These are phyloP conservation scores for Cylindrodendrum hubeiense DNA, from an alignment of 2,329 filamentous ascomycete genomes.

Conservation along the genomic window DNA sequence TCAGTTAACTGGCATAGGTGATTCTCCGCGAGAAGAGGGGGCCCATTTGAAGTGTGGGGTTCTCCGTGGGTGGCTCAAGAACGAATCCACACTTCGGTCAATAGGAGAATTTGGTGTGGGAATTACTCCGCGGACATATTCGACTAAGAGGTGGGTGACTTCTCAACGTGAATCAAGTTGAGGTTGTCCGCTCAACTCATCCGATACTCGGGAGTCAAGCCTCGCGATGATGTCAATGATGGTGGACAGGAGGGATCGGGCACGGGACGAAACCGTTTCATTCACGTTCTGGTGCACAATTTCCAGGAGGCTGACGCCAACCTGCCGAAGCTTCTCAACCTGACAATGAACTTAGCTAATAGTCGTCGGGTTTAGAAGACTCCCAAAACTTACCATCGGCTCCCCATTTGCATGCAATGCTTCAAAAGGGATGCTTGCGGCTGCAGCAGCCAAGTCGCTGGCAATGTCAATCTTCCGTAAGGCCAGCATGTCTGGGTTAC, in stretches of 20 bases:
- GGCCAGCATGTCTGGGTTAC: conserved; percentile 19
- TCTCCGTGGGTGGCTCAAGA: too few relatives aligned
- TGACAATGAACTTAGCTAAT: neutral
- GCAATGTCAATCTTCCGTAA: conserved; percentile 28
- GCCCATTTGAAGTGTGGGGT: too few relatives aligned
- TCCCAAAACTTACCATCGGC: conserved; percentile 14
- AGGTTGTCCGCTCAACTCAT: conserved; percentile 23
- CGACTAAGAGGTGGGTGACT: neutral
- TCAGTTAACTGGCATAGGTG: neutral
- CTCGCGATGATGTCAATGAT: conserved; percentile 25
- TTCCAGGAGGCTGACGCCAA: conserved; percentile 25
- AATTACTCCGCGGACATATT: conserved; percentile 29
- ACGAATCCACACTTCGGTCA: neutral
- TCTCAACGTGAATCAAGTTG: neutral
- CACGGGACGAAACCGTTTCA: conserved; percentile 11
- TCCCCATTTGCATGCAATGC: conserved; percentile 27
- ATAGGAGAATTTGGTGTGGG: neutral
- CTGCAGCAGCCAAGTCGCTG: conserved; percentile 7
- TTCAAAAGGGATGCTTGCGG: conserved; percentile 18
- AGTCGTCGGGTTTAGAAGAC: neutral
- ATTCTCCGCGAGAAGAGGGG: too few relatives aligned
- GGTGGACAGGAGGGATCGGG: neutral
- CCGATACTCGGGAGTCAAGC: conserved; percentile 27
- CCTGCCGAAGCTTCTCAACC: conserved; percentile 33
- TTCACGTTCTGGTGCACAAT: conserved; percentile 24